Evolutionary conservation across 1,139 yeast species (phyloP).

Genomic region (Yamadazyma membranifaciens): DNA sequence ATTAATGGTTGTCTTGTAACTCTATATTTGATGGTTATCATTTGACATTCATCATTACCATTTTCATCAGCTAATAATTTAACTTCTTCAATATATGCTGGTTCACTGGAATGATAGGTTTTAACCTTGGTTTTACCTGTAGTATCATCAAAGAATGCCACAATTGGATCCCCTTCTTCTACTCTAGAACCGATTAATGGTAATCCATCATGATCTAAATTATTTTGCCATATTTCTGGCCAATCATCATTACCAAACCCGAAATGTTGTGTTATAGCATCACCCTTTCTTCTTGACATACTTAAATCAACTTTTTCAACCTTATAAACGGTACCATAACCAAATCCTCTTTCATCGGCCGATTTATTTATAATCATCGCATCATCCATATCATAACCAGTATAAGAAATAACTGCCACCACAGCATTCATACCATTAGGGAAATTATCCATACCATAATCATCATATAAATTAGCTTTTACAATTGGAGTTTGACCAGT

Average conservation of each 20-base stretch:
- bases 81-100: slow-evolving; percentile 94
- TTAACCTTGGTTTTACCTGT: slow-evolving; percentile 88
- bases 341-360: slow-evolving; percentile 97
- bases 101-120: slow-evolving; percentile 91
- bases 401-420: slow-evolving; percentile 97
- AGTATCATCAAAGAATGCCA: slow-evolving; percentile 90
- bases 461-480: slow-evolving; percentile 89
- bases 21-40: slow-evolving; percentile 84
- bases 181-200: slow-evolving; percentile 87
- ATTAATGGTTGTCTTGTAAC: slow-evolving; percentile 89
- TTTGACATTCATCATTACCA: slow-evolving; percentile 78
- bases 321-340: slow-evolving; percentile 94
- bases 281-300: slow-evolving; percentile 81
- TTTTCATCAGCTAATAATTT: slow-evolving; percentile 84
- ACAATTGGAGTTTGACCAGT: slow-evolving; percentile 98
- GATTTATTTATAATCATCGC: slow-evolving; percentile 98
- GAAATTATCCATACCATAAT: slow-evolving; percentile 96
- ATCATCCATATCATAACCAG: slow-evolving; percentile 99
- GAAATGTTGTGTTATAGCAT: slow-evolving; percentile 90
- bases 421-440: slow-evolving; percentile 99
- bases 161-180: slow-evolving; percentile 94
- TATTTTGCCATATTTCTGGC: slow-evolving; percentile 88
- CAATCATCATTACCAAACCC: slow-evolving; percentile 93
- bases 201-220: slow-evolving; percentile 88
- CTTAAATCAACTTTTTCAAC: slow-evolving; percentile 87